phyloP scores from a whole-genome alignment of 116 monocot genomes.

The Zostera marina region DNA sequence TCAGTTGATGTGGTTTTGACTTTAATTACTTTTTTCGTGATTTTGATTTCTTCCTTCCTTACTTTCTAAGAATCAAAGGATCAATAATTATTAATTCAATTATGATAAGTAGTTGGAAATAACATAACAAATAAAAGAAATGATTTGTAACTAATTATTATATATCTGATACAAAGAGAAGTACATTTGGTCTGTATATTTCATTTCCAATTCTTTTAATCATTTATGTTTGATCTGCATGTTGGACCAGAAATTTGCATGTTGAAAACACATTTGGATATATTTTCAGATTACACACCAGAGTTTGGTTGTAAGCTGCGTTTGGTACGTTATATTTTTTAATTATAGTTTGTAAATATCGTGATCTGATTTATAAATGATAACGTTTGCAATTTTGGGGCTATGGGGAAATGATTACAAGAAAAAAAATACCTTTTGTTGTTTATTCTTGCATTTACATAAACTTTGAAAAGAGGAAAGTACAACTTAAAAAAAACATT shows the following conservation, averaged over 20 bases:
- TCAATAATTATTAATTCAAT: neutral
- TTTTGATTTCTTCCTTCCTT: neutral
- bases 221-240: neutral
- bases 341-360: neutral
- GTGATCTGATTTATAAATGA: neutral
- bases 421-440: too few relatives aligned
- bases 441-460: too few relatives aligned
- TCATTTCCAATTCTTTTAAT: neutral
- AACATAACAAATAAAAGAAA: too few relatives aligned
- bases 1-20: neutral
- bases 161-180: neutral
- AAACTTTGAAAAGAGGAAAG: too few relatives aligned
- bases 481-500: too few relatives aligned
- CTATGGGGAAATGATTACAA: neutral
- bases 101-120: too few relatives aligned
- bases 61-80: neutral
- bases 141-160: too few relatives aligned
- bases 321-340: conserved; percentile 15
- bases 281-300: conserved; percentile 66
- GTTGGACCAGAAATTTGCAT: conserved; percentile 11
- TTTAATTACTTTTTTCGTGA: neutral
- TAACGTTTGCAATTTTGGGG: neutral
- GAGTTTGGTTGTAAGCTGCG: conserved; percentile 68
- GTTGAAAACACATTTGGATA: conserved; percentile 91
- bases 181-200: neutral